Percentiles rank a stretch among this genome's conserved stretches.
Conservation (phyloP, 2,329 filamentous ascomycete species). For the Dothideomycetidae sp. region DNA sequence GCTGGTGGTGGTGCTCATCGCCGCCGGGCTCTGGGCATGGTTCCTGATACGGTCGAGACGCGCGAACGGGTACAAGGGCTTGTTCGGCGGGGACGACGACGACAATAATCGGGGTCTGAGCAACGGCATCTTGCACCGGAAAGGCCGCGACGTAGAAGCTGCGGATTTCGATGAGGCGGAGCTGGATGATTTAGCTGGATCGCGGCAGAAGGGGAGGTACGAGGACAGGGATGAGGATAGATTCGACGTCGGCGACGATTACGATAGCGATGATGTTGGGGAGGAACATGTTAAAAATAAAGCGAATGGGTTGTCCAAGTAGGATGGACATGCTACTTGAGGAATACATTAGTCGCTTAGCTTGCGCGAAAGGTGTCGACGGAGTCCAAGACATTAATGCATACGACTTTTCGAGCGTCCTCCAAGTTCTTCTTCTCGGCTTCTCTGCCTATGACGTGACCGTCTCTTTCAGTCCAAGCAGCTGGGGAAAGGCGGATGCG, state of each 20-base stretch:
- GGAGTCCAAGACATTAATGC: no score
- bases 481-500: slow-evolving; percentile 9
- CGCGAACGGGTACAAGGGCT: slow-evolving; percentile 31
- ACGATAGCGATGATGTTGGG: slow-evolving; percentile 4
- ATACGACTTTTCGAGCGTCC: slow-evolving; percentile 1
- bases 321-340: no score
- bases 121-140: slow-evolving; percentile 17
- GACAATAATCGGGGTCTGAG: slow-evolving; percentile 33
- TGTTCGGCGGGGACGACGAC: slow-evolving; percentile 24
- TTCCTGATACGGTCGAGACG: slow-evolving; percentile 46
- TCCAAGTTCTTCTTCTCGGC: neutral
- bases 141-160: slow-evolving; percentile 43
- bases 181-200: slow-evolving; percentile 38
- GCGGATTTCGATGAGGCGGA: slow-evolving; percentile 49
- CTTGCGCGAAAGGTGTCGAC: no score
- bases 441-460: no score
- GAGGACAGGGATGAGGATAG: slow-evolving; percentile 18
- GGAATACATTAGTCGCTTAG: no score
- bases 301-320: slow-evolving; percentile 2
- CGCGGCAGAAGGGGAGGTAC: slow-evolving; percentile 12
- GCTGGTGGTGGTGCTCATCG: slow-evolving; percentile 64
- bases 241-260: slow-evolving; percentile 11
- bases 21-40: slow-evolving; percentile 60
- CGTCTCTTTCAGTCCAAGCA: no score
- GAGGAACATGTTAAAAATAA: slow-evolving; percentile 1